A percentile compares a stretch with the other conserved stretches of the same genome.
Evolutionary conservation across 2,329 filamentous ascomycete genomes (phyloP).

Genomic region (Tolypocladium album): DNA sequence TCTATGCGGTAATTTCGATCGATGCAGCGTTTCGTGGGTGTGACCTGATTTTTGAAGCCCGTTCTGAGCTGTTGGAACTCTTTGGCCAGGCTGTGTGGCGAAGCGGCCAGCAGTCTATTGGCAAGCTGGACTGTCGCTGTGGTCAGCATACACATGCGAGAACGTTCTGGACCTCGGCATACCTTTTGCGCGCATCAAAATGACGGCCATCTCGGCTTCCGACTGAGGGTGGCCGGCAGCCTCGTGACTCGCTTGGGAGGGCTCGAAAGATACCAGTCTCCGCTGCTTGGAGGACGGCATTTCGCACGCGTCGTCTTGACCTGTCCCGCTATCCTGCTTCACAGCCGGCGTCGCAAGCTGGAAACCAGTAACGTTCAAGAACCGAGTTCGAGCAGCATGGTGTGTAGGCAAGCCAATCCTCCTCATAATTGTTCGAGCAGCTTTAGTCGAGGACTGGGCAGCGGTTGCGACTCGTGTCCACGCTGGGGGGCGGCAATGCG

Average conservation of each 20-base stretch:
- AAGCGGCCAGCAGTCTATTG: slow-evolving; percentile 6
- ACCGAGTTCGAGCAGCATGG: neutral
- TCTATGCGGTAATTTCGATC: slow-evolving; percentile 6
- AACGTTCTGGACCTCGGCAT: slow-evolving; percentile 1
- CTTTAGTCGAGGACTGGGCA: neutral
- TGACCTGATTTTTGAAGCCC: slow-evolving; percentile 2
- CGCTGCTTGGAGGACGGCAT: slow-evolving; percentile 1
- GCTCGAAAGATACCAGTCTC: neutral
- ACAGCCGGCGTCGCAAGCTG: neutral
- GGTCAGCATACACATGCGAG: slow-evolving; percentile 2
- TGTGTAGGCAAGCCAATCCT: neutral
- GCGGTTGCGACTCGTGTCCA: neutral
- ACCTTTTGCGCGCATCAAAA: slow-evolving; percentile 19
- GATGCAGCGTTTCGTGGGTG: slow-evolving; percentile 18
- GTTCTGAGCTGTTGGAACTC: neutral
- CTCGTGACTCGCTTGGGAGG: neutral
- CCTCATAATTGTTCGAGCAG: neutral
- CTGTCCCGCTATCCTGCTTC: neutral
- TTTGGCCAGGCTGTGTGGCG: neutral
- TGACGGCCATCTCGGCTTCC: slow-evolving; percentile 2
- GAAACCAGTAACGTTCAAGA: neutral
- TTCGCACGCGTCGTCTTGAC: slow-evolving; percentile 1
- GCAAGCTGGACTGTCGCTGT: slow-evolving; percentile 12
- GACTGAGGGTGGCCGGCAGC: slow-evolving; percentile 1
- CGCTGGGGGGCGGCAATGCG: neutral